Base-by-base conservation (phyloP, 179 eudicot genomes). In the Drosera spatulata region DNA sequence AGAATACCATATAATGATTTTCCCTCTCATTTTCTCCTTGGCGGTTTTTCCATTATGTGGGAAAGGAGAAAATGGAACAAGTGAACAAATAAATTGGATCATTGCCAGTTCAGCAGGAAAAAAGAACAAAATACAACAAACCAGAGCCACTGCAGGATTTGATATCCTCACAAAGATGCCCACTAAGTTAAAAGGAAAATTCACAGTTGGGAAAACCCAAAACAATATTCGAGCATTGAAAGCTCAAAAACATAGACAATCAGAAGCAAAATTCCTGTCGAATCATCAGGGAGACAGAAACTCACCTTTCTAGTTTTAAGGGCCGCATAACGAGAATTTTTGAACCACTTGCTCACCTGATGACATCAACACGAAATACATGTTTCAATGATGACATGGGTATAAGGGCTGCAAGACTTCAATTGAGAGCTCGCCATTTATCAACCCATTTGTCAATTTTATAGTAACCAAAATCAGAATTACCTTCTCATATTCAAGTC, bases 271-370 rank as follows among this genome's bases (percentile, higher is more conserved):
- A 2, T 4, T 57, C 33, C 9, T 38, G 13, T 9, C 42, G 33
- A 3, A 60, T 7, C 41, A 38, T 40, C 7, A 48, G 8, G 47
- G 7, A 7, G 9, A 4, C 42, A 63, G 39, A 40, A 53, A 52
- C 77, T 75, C 60, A 85, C 98, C 93, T 88, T 88, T 73, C 86
- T 79, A 37, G 69, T 69, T 77, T 85, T 91, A 39, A 88, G 89
- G 40, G 98, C 88, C 39, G 73, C 61, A 70, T 91, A 91, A 47
- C 98, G 98, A 3, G 98, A 87, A 75, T 91, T 91, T 73, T 88
- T 91, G 85, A 91, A 91, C 98, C 98, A 91, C 69, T 85, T 85
- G 80, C 82, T 76, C 40, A 91, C 96, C 98, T 91, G 75, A 49
- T 67, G 69, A 66, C 42, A 38, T 10, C 37, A 55, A 41, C 56